These are phyloP conservation scores for Wallacemonas sp. DNA, from an alignment of 208 protist genomes.

Conservation along the genomic window DNA sequence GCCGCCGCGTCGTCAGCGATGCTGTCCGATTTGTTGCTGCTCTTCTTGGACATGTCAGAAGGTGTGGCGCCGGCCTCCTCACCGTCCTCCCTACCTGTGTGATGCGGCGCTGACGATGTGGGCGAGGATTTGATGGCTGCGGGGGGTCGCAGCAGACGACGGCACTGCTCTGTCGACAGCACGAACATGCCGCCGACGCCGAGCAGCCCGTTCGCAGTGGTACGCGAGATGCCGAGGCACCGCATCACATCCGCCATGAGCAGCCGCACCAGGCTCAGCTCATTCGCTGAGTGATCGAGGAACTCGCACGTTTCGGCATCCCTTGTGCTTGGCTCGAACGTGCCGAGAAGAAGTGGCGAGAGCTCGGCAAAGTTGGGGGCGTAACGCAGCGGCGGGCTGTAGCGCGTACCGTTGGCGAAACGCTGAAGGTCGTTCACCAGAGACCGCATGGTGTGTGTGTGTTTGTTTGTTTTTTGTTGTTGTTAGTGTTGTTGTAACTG, in stretches of 20 bases:
- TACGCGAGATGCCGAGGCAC: conserved; percentile 60
- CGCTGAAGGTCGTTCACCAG: conserved; percentile 34
- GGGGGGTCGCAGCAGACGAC: conserved; percentile 41
- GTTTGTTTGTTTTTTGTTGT: too few species aligned
- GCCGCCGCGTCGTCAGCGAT: too few species aligned
- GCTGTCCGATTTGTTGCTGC: neutral
- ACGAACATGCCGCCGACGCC: conserved; percentile 82
- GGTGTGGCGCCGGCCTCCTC: neutral
- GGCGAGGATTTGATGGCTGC: neutral
- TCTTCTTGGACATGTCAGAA: neutral
- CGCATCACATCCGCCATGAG: conserved; percentile 44
- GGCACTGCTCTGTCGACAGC: conserved; percentile 65
- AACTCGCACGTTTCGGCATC: conserved; percentile 66
- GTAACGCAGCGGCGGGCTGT: conserved; percentile 58
- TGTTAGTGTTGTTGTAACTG: neutral
- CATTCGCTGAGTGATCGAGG: conserved; percentile 29
- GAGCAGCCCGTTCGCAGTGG: conserved; percentile 71
- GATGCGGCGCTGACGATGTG: neutral
- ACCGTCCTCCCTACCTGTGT: neutral
- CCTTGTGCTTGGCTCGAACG: conserved; percentile 39
- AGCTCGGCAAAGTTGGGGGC: conserved; percentile 34
- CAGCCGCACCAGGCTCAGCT: conserved; percentile 42
- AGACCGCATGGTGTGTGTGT: conserved; percentile 24
- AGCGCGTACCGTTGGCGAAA: conserved; percentile 35
- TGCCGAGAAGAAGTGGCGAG: conserved; percentile 28